Percentiles rank a stretch among this genome's conserved stretches.
These are phyloP conservation scores for Colletotrichum cuscutae DNA, from an alignment of 2,329 filamentous ascomycete species.

Conservation along the genomic window DNA sequence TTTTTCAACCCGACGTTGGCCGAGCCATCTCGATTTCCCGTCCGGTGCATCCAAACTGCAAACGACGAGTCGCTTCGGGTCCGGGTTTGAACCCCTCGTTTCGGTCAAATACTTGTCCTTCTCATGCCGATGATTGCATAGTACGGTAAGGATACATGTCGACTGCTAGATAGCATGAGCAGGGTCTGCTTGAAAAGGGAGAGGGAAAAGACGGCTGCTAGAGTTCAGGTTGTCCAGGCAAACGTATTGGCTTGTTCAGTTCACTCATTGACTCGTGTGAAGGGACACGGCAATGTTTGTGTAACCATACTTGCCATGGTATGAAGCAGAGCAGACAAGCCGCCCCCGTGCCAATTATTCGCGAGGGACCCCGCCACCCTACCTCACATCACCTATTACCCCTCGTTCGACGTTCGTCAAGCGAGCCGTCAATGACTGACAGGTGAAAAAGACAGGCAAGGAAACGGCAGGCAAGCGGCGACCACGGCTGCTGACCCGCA, in stretches of 20 bases:
- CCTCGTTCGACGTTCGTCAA: background rate
- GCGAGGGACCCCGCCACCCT: background rate
- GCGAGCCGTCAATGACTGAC: slow-evolving; percentile 7
- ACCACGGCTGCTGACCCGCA: slow-evolving; percentile 14
- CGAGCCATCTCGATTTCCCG: background rate
- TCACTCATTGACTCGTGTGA: background rate
- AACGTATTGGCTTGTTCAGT: background rate
- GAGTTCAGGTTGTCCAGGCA: background rate
- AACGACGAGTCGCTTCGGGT: background rate
- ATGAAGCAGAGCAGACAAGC: background rate
- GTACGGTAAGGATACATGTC: background rate
- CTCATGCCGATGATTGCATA: background rate
- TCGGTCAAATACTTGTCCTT: background rate
- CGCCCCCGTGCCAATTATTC: background rate
- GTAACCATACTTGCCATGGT: background rate
- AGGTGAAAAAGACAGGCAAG: background rate
- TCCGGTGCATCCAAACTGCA: background rate
- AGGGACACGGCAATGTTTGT: background rate
- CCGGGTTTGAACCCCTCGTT: background rate
- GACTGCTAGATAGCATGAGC: background rate
- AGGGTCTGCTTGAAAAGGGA: too few relatives aligned
- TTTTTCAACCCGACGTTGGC: background rate
- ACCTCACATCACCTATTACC: background rate
- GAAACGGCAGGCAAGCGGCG: background rate
- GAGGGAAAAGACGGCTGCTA: too few relatives aligned